phyloP scores from a whole-genome alignment of 2,329 filamentous ascomycete genomes.

The Xylariaceae sp. region DNA sequence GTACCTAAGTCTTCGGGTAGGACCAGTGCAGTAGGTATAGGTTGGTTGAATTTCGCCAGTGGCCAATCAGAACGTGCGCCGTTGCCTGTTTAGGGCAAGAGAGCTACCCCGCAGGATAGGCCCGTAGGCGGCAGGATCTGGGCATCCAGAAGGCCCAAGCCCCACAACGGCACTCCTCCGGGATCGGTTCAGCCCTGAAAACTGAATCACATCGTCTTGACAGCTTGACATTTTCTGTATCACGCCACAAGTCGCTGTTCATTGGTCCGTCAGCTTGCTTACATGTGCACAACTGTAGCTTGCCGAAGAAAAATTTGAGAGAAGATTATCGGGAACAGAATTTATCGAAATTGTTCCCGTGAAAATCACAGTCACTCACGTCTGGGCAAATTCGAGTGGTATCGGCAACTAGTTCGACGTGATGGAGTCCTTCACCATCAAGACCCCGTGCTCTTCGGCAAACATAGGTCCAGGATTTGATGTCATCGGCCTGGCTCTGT shows the following conservation, averaged over 20 bases:
- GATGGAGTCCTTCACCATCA: slow-evolving; percentile 67
- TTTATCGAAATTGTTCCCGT: too few species aligned
- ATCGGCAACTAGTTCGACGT: neutral
- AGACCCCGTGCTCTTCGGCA: slow-evolving; percentile 89
- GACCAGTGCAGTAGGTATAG: too few species aligned
- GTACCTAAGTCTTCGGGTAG: too few species aligned
- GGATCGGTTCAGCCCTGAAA: neutral
- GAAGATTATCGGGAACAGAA: too few species aligned
- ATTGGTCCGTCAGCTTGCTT: too few species aligned
- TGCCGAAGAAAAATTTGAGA: too few species aligned
- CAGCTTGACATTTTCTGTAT: too few species aligned
- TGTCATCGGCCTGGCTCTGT: slow-evolving; percentile 92
- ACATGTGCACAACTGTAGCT: too few species aligned
- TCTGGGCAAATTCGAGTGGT: too few species aligned
- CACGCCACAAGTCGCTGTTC: too few species aligned
- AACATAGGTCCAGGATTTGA: slow-evolving; percentile 98
- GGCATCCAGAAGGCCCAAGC: neutral
- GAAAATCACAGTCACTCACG: too few species aligned
- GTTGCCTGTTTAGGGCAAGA: neutral
- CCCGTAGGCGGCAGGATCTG: neutral
- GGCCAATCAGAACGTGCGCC: neutral
- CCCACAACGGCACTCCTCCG: neutral
- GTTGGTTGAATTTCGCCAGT: neutral
- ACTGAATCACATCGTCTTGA: too few species aligned
- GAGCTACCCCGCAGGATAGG: neutral